Conservation (phyloP, 345 rosid species). For the Acer negundo region DNA sequence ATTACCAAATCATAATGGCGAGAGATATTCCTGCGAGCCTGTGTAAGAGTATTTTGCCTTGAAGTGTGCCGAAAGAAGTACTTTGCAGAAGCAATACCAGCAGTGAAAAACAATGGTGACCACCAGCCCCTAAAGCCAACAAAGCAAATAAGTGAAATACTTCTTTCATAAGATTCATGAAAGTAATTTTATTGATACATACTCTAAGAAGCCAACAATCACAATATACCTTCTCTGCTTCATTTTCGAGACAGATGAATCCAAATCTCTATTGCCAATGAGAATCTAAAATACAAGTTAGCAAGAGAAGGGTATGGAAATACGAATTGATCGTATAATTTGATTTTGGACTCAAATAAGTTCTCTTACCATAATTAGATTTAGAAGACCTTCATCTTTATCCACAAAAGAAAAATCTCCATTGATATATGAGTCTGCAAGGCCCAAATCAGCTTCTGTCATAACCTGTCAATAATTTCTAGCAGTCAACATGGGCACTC, state of each 20-base stretch:
- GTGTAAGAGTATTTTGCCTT: constrained; percentile 76
- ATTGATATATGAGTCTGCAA: constrained; percentile 80
- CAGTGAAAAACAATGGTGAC: constrained; percentile 81
- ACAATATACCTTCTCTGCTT: constrained; percentile 59
- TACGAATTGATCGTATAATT: background rate
- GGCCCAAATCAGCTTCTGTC: constrained; percentile 91
- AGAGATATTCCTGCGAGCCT: constrained; percentile 91
- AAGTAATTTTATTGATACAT: background rate
- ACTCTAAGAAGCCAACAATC: background rate
- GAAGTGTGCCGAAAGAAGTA: constrained; percentile 69
- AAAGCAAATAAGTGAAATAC: background rate
- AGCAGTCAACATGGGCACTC: constrained; percentile 5
- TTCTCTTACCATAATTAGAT: constrained; percentile 61
- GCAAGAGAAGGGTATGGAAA: background rate
- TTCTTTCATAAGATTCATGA: background rate
- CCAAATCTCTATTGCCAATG: constrained; percentile 64
- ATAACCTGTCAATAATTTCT: constrained; percentile 49
- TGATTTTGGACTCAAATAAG: background rate
- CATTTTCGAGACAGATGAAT: constrained; percentile 39
- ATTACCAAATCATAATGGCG: constrained; percentile 89
- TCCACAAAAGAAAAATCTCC: constrained; percentile 79
- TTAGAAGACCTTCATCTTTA: constrained; percentile 70
- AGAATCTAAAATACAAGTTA: constrained; percentile 50
- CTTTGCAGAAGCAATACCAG: constrained; percentile 74
- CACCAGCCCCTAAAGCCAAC: constrained; percentile 80